Evolutionary conservation across 805 yeast species (phyloP).

Genomic region (Candida golubevii): DNA sequence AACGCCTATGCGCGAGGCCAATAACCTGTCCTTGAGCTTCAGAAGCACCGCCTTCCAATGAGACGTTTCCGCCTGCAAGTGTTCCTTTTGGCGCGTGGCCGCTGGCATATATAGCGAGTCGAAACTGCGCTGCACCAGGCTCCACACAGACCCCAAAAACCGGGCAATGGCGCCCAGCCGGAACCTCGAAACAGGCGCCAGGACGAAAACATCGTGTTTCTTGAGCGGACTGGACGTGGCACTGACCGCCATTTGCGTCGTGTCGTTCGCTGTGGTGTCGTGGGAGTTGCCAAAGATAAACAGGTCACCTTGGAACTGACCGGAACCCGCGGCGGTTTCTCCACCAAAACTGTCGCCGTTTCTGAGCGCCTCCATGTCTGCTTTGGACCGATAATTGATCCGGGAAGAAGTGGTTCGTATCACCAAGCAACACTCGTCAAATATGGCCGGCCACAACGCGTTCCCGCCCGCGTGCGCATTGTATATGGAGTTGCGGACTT

Average conservation of each 20-base stretch:
- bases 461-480: conserved; percentile 40
- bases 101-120: conserved; percentile 3
- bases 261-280: conserved; percentile 8
- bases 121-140: neutral
- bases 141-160: neutral
- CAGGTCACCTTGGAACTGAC: neutral
- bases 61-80: neutral
- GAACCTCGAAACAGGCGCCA: neutral
- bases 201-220: neutral
- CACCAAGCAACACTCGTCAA: conserved; percentile 56
- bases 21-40: conserved; percentile 22
- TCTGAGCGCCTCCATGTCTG: conserved; percentile 29
- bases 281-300: conserved; percentile 37
- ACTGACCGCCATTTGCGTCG: conserved; percentile 12
- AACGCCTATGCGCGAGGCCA: conserved; percentile 31
- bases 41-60: neutral
- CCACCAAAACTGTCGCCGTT: conserved; percentile 10
- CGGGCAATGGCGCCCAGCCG: neutral
- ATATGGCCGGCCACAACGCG: conserved; percentile 50
- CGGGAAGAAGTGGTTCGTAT: conserved; percentile 47
- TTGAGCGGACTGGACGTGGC: conserved; percentile 14
- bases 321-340: conserved; percentile 7
- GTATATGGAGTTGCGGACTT: conserved; percentile 52
- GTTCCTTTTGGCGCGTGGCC: conserved; percentile 1
- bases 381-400: conserved; percentile 30